These are phyloP conservation scores for Neltuma alba DNA, from an alignment of 306 rosid species.

Conservation along the genomic window DNA sequence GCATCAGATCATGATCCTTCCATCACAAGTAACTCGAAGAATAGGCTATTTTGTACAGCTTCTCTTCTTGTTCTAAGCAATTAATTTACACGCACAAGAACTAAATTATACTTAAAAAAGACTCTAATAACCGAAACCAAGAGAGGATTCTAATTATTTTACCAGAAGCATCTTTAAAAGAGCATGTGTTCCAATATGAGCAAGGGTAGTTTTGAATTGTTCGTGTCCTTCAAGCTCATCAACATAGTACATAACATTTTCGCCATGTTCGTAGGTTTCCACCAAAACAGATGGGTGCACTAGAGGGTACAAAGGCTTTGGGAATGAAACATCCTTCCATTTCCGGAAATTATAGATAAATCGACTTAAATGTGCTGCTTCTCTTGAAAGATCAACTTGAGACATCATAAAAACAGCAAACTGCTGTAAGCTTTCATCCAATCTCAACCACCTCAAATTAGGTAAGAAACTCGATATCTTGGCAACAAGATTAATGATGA, in stretches of 20 bases:
- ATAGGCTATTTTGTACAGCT: slow-evolving; percentile 19
- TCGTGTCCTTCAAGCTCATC: slow-evolving; percentile 70
- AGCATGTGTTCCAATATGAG: slow-evolving; percentile 82
- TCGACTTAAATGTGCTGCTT: slow-evolving; percentile 78
- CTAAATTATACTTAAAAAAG: background rate
- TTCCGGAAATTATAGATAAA: slow-evolving; percentile 74
- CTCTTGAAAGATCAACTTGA: slow-evolving; percentile 87
- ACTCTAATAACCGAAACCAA: slow-evolving; percentile 10
- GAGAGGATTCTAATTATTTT: slow-evolving; percentile 24
- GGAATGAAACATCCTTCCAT: slow-evolving; percentile 80
- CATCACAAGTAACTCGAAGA: slow-evolving; percentile 7
- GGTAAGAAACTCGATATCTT: slow-evolving; percentile 59
- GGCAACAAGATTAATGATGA: slow-evolving; percentile 58
- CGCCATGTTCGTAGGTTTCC: slow-evolving; percentile 79
- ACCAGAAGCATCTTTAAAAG: slow-evolving; percentile 87
- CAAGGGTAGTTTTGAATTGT: slow-evolving; percentile 62
- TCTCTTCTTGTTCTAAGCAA: slow-evolving; percentile 3
- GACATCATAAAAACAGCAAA: slow-evolving; percentile 77
- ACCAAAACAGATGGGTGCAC: slow-evolving; percentile 88
- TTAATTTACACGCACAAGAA: background rate
- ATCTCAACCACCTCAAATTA: slow-evolving; percentile 66
- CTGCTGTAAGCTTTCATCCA: slow-evolving; percentile 75
- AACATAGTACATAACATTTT: slow-evolving; percentile 67
- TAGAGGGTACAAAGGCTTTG: slow-evolving; percentile 72
- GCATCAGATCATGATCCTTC: slow-evolving; percentile 11